Evolutionary conservation across 208 protist species (phyloP), one percentile per base, ranked within the genome.

Genomic region (Crithidia sp.): DNA sequence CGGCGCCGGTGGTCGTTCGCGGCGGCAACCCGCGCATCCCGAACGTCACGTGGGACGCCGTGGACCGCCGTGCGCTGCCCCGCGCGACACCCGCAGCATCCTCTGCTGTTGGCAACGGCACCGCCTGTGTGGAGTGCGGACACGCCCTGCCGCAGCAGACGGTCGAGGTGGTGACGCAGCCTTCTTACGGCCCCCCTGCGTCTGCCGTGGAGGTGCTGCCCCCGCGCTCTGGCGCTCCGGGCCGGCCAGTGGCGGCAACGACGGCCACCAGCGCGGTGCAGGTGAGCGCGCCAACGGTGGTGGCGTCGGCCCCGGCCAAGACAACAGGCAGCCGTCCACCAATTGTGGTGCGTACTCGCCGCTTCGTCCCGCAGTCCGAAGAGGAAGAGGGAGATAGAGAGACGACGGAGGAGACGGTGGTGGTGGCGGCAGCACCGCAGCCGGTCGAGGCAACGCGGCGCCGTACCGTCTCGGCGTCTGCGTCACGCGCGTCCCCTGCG

Each of bases 341-440:
- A 2, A 70, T 73, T 7, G 59, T 77, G 19, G 67, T 82, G 16
- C 71, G 70, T 45, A 82, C 77, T 17, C 77, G 71, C n/a, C 77
- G 77, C n/a, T 82, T 60, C 45, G 72, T 77, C 4, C 77, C 77
- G 0, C 70, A 50, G 12, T 14, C 56, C 6, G 61, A 63, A n/a
- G 69, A 71, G 50, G 69, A 72, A 59, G 53, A 53, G 13, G 28
- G 28, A 4, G 67, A 45, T 2, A 12, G 12, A 12, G 57, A 57
- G 5, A 45, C 53, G 9, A 53, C 36, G n/a, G 54, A 36, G 13
- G 36, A 53, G 45, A 50, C 43, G 3, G 28, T 56, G 9, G 7
- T 40, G 41, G 17, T 19, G 16, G 16, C 52, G 10, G 39, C 53
- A 3, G 58, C 40, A 36, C 70, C 70, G 56, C 3, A 64, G 36